Percentiles rank a stretch among this genome's conserved stretches.
These are phyloP conservation scores for Penicillium odoratum DNA, from an alignment of 495 filamentous ascomycete species.

Conservation along the genomic window DNA sequence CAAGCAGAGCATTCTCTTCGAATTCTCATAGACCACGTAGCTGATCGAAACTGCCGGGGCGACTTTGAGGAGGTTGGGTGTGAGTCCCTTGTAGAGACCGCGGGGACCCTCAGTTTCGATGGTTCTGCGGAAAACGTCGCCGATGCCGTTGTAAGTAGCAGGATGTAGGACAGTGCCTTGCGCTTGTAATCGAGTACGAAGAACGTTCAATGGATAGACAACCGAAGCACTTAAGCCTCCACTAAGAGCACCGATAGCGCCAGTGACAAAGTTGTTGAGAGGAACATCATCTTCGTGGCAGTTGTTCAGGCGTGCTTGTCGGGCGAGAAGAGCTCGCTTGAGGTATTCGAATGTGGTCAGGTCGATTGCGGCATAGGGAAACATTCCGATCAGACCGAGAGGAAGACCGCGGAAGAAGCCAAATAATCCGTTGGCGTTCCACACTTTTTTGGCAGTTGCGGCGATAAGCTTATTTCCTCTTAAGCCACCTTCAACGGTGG, in stretches of 20 bases:
- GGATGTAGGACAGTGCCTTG: slow-evolving; percentile 93
- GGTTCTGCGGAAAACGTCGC: slow-evolving; percentile 82
- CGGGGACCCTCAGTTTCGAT: slow-evolving; percentile 77
- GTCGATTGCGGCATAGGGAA: slow-evolving; percentile 96
- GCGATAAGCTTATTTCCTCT: slow-evolving; percentile 83
- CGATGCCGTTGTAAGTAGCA: slow-evolving; percentile 82
- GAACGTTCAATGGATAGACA: slow-evolving; percentile 93
- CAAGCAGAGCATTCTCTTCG: slow-evolving; percentile 75
- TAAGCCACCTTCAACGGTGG: slow-evolving; percentile 80
- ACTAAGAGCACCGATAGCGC: slow-evolving; percentile 81
- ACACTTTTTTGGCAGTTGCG: slow-evolving; percentile 82
- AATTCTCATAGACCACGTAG: slow-evolving; percentile 96
- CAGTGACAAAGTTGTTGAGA: slow-evolving; percentile 74
- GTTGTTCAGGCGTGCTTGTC: slow-evolving; percentile 66
- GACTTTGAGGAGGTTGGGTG: slow-evolving; percentile 95
- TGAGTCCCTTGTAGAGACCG: slow-evolving; percentile 92
- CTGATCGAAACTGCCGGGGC: slow-evolving; percentile 96
- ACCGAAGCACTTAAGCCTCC: slow-evolving; percentile 91
- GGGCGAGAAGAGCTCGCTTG: slow-evolving; percentile 68
- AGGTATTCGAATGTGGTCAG: slow-evolving; percentile 92
- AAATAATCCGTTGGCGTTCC: slow-evolving; percentile 66
- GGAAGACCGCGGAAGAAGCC: slow-evolving; percentile 90
- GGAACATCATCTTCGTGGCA: slow-evolving; percentile 81
- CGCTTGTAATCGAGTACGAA: slow-evolving; percentile 90
- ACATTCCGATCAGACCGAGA: slow-evolving; percentile 92